Evolutionary conservation across 441 rosid genomes (phyloP).

Genomic region (Francoa sonchifolia): DNA sequence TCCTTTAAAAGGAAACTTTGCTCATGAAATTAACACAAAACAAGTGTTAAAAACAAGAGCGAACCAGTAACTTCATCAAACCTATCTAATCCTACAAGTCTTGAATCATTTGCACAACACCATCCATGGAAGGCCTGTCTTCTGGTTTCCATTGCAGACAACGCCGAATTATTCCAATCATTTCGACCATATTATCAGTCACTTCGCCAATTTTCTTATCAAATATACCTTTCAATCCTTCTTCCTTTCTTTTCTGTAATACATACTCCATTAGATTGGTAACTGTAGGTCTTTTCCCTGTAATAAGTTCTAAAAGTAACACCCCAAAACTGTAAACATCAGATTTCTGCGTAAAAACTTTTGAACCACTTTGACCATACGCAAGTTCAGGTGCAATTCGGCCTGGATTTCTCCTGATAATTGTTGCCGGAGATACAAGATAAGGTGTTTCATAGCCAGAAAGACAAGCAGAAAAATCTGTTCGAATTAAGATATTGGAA

Average conservation of each 20-base stretch:
- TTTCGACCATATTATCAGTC: conserved; percentile 15
- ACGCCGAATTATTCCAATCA: conserved; percentile 13
- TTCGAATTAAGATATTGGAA: conserved; percentile 14
- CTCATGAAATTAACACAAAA: too few species aligned
- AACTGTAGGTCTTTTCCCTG: conserved; percentile 18
- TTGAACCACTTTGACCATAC: background rate
- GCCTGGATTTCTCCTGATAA: conserved; percentile 20
- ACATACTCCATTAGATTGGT: conserved; percentile 15
- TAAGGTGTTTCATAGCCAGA: conserved; percentile 20
- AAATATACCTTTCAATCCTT: conserved; percentile 12
- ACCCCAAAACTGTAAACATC: conserved; percentile 29
- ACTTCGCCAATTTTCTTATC: conserved; percentile 19
- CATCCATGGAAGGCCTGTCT: conserved; percentile 16
- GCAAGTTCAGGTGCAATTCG: conserved; percentile 22
- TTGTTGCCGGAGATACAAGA: conserved; percentile 8
- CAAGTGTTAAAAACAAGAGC: too few species aligned
- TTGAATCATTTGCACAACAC: conserved; percentile 18
- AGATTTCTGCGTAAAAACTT: conserved; percentile 15
- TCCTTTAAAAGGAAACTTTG: too few species aligned
- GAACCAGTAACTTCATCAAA: too few species aligned
- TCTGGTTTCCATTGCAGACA: conserved; percentile 12
- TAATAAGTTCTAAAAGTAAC: conserved; percentile 17
- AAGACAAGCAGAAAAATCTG: conserved; percentile 16
- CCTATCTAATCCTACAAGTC: conserved; percentile 3
- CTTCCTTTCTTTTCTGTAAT: conserved; percentile 12